These are phyloP conservation scores for Vitis hybrid DNA, from an alignment of 177 flowering plant genomes.

Conservation along the genomic window DNA sequence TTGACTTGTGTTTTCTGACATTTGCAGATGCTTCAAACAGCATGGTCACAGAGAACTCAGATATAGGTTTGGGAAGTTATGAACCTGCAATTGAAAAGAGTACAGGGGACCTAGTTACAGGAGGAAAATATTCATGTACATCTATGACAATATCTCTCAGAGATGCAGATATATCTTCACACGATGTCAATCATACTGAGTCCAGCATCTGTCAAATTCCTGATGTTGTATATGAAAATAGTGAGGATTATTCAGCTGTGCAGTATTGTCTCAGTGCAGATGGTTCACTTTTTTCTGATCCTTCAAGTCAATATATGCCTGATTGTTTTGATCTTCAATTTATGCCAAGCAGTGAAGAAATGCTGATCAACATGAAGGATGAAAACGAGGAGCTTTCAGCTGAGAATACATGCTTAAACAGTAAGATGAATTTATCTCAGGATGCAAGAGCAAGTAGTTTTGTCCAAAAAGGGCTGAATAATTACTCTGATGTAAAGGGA, in stretches of 20 bases:
- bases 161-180: slow-evolving; percentile 21
- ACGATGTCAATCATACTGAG: slow-evolving; percentile 16
- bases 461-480: slow-evolving; percentile 10
- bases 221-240: slow-evolving; percentile 16
- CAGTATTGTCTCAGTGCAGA: slow-evolving; percentile 12
- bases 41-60: slow-evolving; percentile 13
- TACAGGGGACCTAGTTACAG: slow-evolving; percentile 15
- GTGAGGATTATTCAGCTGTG: slow-evolving; percentile 17
- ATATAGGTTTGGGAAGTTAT: slow-evolving; percentile 5
- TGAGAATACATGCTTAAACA: slow-evolving; percentile 20
- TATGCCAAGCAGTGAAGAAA: slow-evolving; percentile 18
- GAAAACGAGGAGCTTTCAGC: slow-evolving; percentile 26
- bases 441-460: slow-evolving; percentile 16
- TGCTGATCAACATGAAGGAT: slow-evolving; percentile 13
- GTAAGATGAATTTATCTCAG: slow-evolving; percentile 18
- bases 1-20: slow-evolving; percentile 11
- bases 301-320: slow-evolving; percentile 9
- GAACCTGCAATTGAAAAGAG: slow-evolving; percentile 17
- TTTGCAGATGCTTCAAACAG: slow-evolving; percentile 34
- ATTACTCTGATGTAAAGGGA: slow-evolving; percentile 21
- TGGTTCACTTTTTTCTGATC: slow-evolving; percentile 11
- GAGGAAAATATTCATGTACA: slow-evolving; percentile 17
- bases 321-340: slow-evolving; percentile 15
- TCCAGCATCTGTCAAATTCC: slow-evolving; percentile 24
- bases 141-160: slow-evolving; percentile 13